phyloP scores from a whole-genome alignment of 257 asterid species.

The Cynanchum wilfordii region DNA sequence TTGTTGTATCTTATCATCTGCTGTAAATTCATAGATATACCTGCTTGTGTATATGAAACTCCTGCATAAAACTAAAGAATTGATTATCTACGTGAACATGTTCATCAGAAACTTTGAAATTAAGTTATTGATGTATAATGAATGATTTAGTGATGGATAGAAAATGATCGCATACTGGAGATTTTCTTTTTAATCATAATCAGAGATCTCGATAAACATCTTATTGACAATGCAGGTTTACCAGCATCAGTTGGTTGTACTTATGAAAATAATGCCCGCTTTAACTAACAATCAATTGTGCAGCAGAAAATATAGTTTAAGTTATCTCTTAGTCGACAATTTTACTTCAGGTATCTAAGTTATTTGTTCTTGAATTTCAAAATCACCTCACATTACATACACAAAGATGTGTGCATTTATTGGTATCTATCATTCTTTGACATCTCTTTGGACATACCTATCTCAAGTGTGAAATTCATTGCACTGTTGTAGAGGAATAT shows the following conservation, averaged over 20 bases:
- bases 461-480: constrained; percentile 6
- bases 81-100: background rate
- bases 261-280: background rate
- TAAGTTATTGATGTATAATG: background rate
- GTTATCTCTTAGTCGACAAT: background rate
- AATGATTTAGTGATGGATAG: background rate
- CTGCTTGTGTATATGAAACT: background rate
- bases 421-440: constrained; percentile 16
- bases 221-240: background rate
- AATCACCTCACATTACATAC: background rate
- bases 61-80: background rate
- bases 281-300: background rate
- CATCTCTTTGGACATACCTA: constrained; percentile 14
- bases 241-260: background rate
- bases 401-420: background rate
- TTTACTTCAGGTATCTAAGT: background rate
- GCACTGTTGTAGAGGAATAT: constrained; percentile 59
- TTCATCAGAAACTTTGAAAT: background rate
- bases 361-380: background rate
- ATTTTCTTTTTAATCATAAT: background rate
- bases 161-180: background rate
- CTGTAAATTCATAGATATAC: background rate
- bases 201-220: background rate
- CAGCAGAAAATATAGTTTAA: background rate
- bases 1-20: background rate